phyloP scores from a whole-genome alignment of 2,329 filamentous ascomycete genomes.

The Botrytis galanthina region DNA sequence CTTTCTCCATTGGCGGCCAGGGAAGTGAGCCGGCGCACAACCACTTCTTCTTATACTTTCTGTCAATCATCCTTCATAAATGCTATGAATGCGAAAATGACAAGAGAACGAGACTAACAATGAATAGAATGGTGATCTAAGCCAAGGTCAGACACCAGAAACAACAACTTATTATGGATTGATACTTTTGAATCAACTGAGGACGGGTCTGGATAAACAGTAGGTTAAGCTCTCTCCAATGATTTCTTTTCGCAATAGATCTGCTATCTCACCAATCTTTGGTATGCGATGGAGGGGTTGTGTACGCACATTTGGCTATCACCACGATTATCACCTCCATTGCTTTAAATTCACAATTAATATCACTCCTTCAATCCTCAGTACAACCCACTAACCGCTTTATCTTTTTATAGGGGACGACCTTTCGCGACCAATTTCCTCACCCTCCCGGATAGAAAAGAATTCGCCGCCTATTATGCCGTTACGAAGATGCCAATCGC shows the following conservation, averaged over 20 bases:
- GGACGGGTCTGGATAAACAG: constrained; percentile 78
- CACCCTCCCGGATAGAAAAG: constrained; percentile 61
- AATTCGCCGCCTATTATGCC: constrained; percentile 74
- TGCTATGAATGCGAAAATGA: background rate
- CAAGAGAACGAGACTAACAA: constrained; percentile 35
- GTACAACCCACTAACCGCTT: constrained; percentile 20
- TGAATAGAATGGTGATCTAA: constrained; percentile 30
- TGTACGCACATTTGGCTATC: background rate
- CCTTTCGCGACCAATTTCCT: constrained; percentile 74
- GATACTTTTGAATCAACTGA: constrained; percentile 71
- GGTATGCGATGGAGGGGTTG: background rate
- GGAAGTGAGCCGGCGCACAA: constrained; percentile 27
- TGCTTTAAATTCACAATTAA: background rate
- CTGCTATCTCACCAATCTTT: constrained; percentile 1
- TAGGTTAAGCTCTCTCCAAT: constrained; percentile 45
- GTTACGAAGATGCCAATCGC: constrained; percentile 76
- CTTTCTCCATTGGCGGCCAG: constrained; percentile 30
- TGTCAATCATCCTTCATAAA: constrained; percentile 6
- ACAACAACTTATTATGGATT: constrained; percentile 70
- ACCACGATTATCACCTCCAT: background rate
- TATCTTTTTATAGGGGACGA: constrained; percentile 56
- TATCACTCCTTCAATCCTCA: background rate
- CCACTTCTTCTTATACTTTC: constrained; percentile 8
- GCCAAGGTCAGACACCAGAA: constrained; percentile 56
- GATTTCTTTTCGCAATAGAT: constrained; percentile 1